Evolutionary conservation across 768 basidiomycete genomes (phyloP), one percentile per base, ranked within the genome.

Genomic region (Tylopilus rubrobrunneus): DNA sequence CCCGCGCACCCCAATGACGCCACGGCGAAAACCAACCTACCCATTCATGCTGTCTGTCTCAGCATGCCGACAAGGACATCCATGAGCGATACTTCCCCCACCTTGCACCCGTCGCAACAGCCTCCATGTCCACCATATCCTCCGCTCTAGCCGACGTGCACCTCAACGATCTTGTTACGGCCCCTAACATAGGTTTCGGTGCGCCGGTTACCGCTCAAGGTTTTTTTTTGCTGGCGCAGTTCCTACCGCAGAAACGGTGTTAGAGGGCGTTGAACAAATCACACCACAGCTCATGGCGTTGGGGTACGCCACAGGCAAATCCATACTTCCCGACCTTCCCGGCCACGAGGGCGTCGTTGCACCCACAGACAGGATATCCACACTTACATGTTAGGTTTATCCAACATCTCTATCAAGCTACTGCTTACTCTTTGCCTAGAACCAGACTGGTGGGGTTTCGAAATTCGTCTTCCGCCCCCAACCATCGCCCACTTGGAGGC

Each of bases 361-460:
- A 4, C 90, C 89, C 1, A 79, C 75, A 0, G 90, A 92, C 64
- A 77, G 90, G 45, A 80, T 92, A 67, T 89, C 87, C 14, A 78
- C 87, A 23, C 71, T 92, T 27, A 90, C 89, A 14, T 92, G 89
- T 91, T 66, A 66, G 86, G 70, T 8, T 31, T n/a, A 44, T 41
- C 44, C 40, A 37, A 51, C 1, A 21, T 43, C 25, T 28, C 7
- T 33, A 3, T 29, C 55, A 7, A 31, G 25, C 56, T 61, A 52
- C 65, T 49, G 3, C 29, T 31, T 31, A 31, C 29, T 21, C 37
- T 37, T 45, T 51, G 14, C 41, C 45, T 53, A 25, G 25, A 31
- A 51, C 27, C 15, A 92, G 90, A 92, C 68, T 93, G 92, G 92
- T 95, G 92, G 92, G 92, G 92, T 14, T 73, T 90, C 12, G 92